A percentile compares a stretch with the other conserved stretches of the same genome.
These are phyloP conservation scores for Euphorbia lathyris DNA, from an alignment of 345 rosid species.

Conservation along the genomic window DNA sequence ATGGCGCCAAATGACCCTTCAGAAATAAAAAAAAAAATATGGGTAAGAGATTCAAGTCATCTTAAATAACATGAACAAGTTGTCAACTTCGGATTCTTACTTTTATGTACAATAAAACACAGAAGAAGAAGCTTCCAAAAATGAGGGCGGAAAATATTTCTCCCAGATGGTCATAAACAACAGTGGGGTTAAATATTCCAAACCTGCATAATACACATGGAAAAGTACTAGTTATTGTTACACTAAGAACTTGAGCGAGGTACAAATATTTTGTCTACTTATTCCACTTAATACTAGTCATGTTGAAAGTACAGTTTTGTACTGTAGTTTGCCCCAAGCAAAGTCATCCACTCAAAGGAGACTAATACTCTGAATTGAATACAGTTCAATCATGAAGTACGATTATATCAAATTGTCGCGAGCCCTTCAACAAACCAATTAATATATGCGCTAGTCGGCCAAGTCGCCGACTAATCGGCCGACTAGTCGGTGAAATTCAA, in stretches of 20 bases:
- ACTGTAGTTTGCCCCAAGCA: background rate
- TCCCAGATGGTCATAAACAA: constrained; percentile 94
- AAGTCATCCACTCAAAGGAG: background rate
- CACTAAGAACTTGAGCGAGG: background rate
- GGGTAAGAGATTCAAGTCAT: constrained; percentile 20
- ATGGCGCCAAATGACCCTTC: constrained; percentile 91
- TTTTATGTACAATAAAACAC: constrained; percentile 80
- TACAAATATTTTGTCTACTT: background rate
- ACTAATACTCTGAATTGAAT: background rate
- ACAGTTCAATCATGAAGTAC: background rate
- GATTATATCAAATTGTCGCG: background rate
- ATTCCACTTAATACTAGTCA: background rate
- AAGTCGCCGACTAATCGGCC: no score
- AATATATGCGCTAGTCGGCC: constrained; percentile 3
- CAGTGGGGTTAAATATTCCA: constrained; percentile 78
- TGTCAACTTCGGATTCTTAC: constrained; percentile 40
- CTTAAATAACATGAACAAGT: constrained; percentile 12
- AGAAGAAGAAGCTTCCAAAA: constrained; percentile 86
- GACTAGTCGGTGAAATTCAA: no score
- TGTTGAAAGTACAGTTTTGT: background rate
- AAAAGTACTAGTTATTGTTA: background rate
- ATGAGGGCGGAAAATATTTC: constrained; percentile 90
- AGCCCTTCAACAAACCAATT: background rate
- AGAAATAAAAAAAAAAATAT: constrained; percentile 24
- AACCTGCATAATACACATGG: constrained; percentile 55